Percentiles rank a stretch among this genome's conserved stretches.
phyloP scores from a whole-genome alignment of 495 filamentous ascomycete species.

The Aspergillus incahuasiensis region DNA sequence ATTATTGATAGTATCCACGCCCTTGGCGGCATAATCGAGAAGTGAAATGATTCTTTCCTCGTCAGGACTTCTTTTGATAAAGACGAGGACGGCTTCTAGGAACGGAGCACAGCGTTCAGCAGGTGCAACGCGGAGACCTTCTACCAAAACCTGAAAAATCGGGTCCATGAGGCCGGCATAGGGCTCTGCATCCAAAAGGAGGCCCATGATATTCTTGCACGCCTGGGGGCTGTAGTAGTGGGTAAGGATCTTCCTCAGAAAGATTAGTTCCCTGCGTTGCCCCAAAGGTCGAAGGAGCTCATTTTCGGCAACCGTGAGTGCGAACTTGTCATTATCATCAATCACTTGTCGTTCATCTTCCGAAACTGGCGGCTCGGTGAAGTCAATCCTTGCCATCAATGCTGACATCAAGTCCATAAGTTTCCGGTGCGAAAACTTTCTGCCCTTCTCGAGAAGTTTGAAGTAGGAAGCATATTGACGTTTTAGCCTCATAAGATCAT shows the following conservation, averaged over 20 bases:
- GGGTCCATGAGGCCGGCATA: constrained; percentile 33
- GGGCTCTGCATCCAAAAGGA: constrained; percentile 45
- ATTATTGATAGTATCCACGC: constrained; percentile 36
- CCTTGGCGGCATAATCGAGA: constrained; percentile 38
- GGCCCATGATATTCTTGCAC: constrained; percentile 34
- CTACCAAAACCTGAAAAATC: constrained; percentile 45
- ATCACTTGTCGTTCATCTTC: constrained; percentile 25
- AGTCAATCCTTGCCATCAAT: constrained; percentile 39
- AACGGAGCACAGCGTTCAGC: constrained; percentile 52
- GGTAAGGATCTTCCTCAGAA: constrained; percentile 44
- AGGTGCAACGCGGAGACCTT: constrained; percentile 52
- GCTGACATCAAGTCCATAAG: constrained; percentile 41
- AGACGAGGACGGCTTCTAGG: constrained; percentile 46
- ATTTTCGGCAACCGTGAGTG: constrained; percentile 38
- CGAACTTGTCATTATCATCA: constrained; percentile 30
- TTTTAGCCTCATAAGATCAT: constrained; percentile 47
- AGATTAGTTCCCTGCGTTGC: constrained; percentile 27
- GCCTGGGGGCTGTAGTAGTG: constrained; percentile 30
- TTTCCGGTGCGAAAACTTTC: constrained; percentile 39
- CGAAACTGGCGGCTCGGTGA: constrained; percentile 27
- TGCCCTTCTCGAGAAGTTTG: constrained; percentile 52
- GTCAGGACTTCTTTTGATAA: constrained; percentile 42
- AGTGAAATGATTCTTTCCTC: constrained; percentile 36
- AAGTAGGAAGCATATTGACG: constrained; percentile 51
- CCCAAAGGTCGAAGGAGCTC: constrained; percentile 31